Base-by-base conservation (phyloP, 2,329 filamentous ascomycete species). In the Paracoccidioides brasiliensis region DNA sequence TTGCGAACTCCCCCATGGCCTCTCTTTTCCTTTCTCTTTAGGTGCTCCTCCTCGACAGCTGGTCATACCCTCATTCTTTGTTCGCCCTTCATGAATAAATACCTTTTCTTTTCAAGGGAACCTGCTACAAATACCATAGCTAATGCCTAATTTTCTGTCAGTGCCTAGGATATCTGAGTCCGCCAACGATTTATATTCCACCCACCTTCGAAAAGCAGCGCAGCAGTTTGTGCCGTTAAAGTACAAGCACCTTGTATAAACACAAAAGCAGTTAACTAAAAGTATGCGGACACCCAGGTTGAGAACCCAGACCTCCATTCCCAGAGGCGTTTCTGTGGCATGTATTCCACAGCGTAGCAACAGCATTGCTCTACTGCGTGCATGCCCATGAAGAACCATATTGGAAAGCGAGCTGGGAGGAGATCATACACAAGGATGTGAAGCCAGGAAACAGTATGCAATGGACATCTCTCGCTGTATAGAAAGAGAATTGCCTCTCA, bases 271-370 rank as follows among this genome's bases (percentile, higher is more conserved):
- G 22, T 22, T 22, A 22, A 46, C 28, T 3, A 46, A 32, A 5
- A 30, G 12, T 9, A 48, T n/a, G 5, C 28, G 30, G 44, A 10
- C 30, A 48, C 10, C 6, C 45, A 33, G 33, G 15, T n/a, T n/a
- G 15, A 30, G 7, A 30, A 14, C 5, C 6, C 10, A 58, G 56
- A 15, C 15, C 56, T 4, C 14, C 53, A 15, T 9, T 58, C n/a
- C 56, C 56, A 14, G 56, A 58, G 46, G 44, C 56, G 9, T 58
- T 58, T 54, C 14, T 56, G n/a, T 58, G 56, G 56, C 54, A 58
- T 35, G 5, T 58, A 10, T 53, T 56, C 37, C 56, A 58, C 46
- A 22, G 49, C 15, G 54, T 58, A 30, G 50, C 42, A 9, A 55
- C 53, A 30, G 54, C 50, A 10, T 15, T 58, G 38, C 33, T 58